phyloP scores from a whole-genome alignment of 352 stramenopile genomes.

The Saprolegnia diclina region DNA sequence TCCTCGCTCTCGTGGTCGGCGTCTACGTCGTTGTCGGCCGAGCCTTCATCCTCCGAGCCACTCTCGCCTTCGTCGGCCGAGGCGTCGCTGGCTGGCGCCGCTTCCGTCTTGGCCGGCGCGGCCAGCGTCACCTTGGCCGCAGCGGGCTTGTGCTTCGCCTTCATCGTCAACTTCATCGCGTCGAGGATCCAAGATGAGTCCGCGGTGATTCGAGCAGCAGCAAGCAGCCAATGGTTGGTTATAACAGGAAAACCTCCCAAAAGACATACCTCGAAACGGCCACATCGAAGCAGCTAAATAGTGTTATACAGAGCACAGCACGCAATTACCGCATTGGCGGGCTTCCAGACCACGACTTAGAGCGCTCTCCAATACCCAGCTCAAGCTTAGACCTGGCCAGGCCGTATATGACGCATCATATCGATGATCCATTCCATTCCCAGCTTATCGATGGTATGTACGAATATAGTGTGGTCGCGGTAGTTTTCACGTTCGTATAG shows the following conservation, averaged over 20 bases:
- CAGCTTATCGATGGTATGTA: too few species aligned
- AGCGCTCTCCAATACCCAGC: too few species aligned
- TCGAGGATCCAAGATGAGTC: not conserved
- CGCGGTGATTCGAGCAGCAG: not conserved
- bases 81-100: constrained; percentile 27
- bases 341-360: too few species aligned
- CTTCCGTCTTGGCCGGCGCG: constrained; percentile 29
- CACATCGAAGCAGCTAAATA: not conserved
- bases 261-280: not conserved
- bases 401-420: too few species aligned
- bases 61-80: constrained; percentile 3
- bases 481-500: too few species aligned
- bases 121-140: constrained; percentile 8
- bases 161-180: constrained; percentile 23
- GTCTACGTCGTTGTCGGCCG: constrained; percentile 10
- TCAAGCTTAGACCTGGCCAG: too few species aligned
- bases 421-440: too few species aligned
- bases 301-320: not conserved
- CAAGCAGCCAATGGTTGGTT: constrained; percentile 23
- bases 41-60: constrained; percentile 22
- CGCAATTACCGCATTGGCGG: too few species aligned
- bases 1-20: constrained; percentile 28
- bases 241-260: not conserved
- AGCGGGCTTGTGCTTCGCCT: constrained; percentile 12
- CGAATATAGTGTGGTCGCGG: too few species aligned